Base-by-base conservation (phyloP, 2,329 filamentous ascomycete species). In the Xylaria sp. region DNA sequence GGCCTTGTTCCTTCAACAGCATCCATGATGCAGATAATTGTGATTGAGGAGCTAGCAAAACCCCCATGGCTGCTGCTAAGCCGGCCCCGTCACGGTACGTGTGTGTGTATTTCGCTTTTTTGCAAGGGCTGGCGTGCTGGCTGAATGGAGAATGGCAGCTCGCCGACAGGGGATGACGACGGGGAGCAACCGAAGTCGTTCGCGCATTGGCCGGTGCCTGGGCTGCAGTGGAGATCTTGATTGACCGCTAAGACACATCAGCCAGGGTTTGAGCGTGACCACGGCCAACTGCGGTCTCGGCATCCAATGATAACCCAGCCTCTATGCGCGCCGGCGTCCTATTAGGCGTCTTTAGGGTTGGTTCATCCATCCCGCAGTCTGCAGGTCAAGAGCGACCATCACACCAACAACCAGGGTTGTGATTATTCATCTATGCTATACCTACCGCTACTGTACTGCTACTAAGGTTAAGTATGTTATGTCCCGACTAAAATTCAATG, bases 131-230 rank as follows among this genome's bases (percentile, higher is more conserved):
- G 51, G 54, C 56, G 52, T 17, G 21, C 63, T 38, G 51, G 54
- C 56, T 31, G 28, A 31, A 47, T 59, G 33, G 47, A 46, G 45
- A 40, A 42, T 37, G n/a, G 60, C 23, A 6, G 43, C 12, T 28
- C 23, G 23, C 14, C 12, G 43, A 28, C 43, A 47, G 40, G 33
- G 43, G 43, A 33, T 49, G 35, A 52, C 59, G 60, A 68, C 65
- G 64, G 70, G 68, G 65, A 69, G 66, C 59, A 69, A 67, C 64
- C 67, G 66, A 72, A 28, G 35, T 15, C 15, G 42, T 49, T 5
- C 33, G 42, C 12, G 52, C 25, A 71, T 72, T 71, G 70, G 69
- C 9, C 25, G 14, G 65, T 67, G 12, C 58, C 67, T 70, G 66
- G 46, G 56, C 53, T 31, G 12, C 4, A 31, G 59, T 59, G 55